Evolutionary conservation across 805 yeast genomes (phyloP), one percentile per base, ranked within the genome.

Genomic region (Lipomyces japonicus): DNA sequence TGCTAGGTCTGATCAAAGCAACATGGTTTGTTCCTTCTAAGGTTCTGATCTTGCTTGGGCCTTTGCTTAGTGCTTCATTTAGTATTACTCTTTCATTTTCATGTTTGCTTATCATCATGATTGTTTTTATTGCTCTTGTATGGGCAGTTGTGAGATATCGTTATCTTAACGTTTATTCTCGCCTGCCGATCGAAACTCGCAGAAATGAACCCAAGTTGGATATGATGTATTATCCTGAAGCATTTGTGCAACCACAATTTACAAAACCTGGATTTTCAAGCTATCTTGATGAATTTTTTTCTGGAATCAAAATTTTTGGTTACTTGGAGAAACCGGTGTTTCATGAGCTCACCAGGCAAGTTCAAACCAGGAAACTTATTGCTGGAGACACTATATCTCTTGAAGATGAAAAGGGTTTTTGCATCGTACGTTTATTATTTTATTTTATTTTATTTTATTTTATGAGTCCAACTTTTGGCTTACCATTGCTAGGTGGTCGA

Each of bases 281-380:
- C 41, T 90, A 88, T 63, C 70, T 91, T 45, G 96, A 91, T 65
- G 95, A 90, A 65, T 91, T 91, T 61, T 69, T 91, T 40, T 78
- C 86, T 44, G 97, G 96, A 2, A 86, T 93, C 57, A 89, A 88
- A 67, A 84, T 93, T 4, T 93, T 91, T 71, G 97, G 97, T 1
- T 91, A 91, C 66, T 73, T 91, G 42, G 97, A 91, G 58, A 77
- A 83, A 53, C 84, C 86, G 1, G 96, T 91, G 1, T 90, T 91
- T 66, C 95, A 90, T 63, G 97, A 90, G 62, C 75, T 91, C 60
- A 90, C 97, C 2, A 83, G 86, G 63, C 84, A 84, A 53, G 88
- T 91, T 87, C 86, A 86, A 46, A 91, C 97, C 0, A 88, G 87
- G 63, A 84, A 86, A 53, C 65, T 91, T 34, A 81, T 81, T 24